Base-by-base conservation (phyloP, 2,329 filamentous ascomycete genomes). In the Neofusicoccum kwambonambiense region DNA sequence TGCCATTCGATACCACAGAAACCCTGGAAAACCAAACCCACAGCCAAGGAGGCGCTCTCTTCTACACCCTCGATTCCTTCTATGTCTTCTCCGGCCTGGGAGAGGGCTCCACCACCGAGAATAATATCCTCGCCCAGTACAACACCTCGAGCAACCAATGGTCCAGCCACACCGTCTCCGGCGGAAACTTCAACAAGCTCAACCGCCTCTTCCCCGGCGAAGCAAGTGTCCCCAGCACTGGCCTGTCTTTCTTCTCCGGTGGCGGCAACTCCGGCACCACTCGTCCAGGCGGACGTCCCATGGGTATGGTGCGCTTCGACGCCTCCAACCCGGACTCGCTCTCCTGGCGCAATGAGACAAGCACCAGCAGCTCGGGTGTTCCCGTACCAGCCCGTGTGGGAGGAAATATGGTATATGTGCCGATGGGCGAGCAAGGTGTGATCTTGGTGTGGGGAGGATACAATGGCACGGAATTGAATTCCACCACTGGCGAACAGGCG, bases 391-490 rank as follows among this genome's bases (percentile, higher is more conserved):
- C 60, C 4, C 35, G 45, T 12, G 50, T 62, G 2, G 50, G 9
- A 3, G 60, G 60, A 0, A 54, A 51, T 11, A 52, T 62, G 60
- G 60, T 62, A 2, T 62, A 39, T 42, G 47, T 51, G 19, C 58
- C 58, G 9, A 50, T 62, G 44, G 58, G 58, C 44, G 58, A 62
- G 47, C 47, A 49, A 12, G 58, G 58, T 31, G 58, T 62, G 15
- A 19, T 62, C 4, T 17, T 62, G 6, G 8, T 51, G 3, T 62
- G 44, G 58, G 58, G 58, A 22, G 58, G 58, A 2, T 62, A 50
- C 44, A 42, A 62, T 4, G 58, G 47, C 13, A 39, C 44, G 15
- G 58, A 62, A 19, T 39, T 58, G 13, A 58, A 58, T 22, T 15
- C 39, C 3, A 44, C 39, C 7, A 58, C 54, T 1, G 54, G 54